phyloP scores from a whole-genome alignment of 1,284 basidiomycete genomes.

The Microbotryum intermedium region DNA sequence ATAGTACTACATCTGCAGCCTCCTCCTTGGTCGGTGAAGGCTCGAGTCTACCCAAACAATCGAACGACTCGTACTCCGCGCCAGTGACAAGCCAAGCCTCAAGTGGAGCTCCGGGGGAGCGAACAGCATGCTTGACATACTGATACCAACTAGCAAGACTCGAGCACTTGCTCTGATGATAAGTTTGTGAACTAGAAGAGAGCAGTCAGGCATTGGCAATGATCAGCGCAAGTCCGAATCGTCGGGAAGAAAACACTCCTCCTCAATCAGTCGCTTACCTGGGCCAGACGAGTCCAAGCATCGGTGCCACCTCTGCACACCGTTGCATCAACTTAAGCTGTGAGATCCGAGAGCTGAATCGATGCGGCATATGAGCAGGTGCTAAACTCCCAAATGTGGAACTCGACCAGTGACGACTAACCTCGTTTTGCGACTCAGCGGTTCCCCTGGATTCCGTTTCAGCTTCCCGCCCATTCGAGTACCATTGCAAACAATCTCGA shows the following conservation, averaged over 20 bases:
- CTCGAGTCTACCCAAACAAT: constrained; percentile 1
- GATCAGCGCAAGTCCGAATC: not conserved
- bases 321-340: constrained; percentile 36
- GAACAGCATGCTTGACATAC: constrained; percentile 45
- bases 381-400: not conserved
- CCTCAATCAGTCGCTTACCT: not conserved
- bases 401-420: constrained; percentile 33
- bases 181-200: not conserved
- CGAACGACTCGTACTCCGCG: constrained; percentile 49
- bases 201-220: not conserved
- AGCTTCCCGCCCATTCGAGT: constrained; percentile 62
- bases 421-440: constrained; percentile 55
- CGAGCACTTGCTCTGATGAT: not conserved
- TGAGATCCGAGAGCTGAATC: constrained; percentile 47
- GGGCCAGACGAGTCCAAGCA: not conserved
- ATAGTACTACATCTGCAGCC: too few relatives aligned
- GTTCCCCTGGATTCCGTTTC: constrained; percentile 46
- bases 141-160: constrained; percentile 41
- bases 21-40: too few relatives aligned
- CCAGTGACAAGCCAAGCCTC: constrained; percentile 56
- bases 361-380: not conserved
- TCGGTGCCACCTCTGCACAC: not conserved
- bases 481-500: constrained; percentile 64
- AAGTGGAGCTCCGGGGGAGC: constrained; percentile 46
- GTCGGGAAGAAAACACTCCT: not conserved